Conservation (phyloP, 2,329 filamentous ascomycete genomes). For the Dactylellina sp. region DNA sequence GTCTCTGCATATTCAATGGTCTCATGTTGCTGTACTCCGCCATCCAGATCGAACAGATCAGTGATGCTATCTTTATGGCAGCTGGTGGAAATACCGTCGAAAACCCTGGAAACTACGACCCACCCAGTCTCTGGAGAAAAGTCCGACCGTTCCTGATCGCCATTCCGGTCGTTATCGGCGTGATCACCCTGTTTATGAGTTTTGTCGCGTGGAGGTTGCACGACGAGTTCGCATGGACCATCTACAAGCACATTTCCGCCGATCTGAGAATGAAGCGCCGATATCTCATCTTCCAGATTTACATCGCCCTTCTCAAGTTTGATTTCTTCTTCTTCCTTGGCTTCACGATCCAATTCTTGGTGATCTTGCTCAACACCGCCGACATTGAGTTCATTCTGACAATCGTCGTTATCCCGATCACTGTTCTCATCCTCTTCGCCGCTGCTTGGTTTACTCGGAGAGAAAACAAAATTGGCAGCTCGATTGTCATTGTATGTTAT, state of each 20-base stretch:
- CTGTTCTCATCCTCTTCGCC: constrained; percentile 85
- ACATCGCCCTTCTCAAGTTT: constrained; percentile 96
- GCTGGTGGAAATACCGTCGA: constrained; percentile 63
- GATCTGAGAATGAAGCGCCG: constrained; percentile 96
- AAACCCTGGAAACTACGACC: constrained; percentile 35
- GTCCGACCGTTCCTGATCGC: constrained; percentile 83
- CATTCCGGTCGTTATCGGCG: constrained; percentile 83
- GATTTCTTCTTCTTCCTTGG: constrained; percentile 99
- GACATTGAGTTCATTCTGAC: constrained; percentile 86
- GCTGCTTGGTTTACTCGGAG: constrained; percentile 86
- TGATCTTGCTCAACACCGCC: constrained; percentile 77
- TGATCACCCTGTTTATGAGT: constrained; percentile 78
- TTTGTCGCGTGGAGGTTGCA: constrained; percentile 94
- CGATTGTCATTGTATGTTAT: constrained; percentile 74
- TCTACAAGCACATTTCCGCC: constrained; percentile 98
- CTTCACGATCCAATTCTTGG: constrained; percentile 97
- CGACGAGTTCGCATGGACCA: constrained; percentile 98
- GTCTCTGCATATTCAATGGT: constrained; percentile 90
- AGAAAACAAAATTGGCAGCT: constrained; percentile 84
- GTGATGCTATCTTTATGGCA: constrained; percentile 69
- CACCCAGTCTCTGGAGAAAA: constrained; percentile 72
- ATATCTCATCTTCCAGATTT: constrained; percentile 97
- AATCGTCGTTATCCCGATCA: constrained; percentile 88
- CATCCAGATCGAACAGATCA: constrained; percentile 91
- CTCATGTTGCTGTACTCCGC: constrained; percentile 92